Evolutionary conservation across 1,284 basidiomycete genomes (phyloP).

Genomic region (Apiotrichum akiyoshidainum): DNA sequence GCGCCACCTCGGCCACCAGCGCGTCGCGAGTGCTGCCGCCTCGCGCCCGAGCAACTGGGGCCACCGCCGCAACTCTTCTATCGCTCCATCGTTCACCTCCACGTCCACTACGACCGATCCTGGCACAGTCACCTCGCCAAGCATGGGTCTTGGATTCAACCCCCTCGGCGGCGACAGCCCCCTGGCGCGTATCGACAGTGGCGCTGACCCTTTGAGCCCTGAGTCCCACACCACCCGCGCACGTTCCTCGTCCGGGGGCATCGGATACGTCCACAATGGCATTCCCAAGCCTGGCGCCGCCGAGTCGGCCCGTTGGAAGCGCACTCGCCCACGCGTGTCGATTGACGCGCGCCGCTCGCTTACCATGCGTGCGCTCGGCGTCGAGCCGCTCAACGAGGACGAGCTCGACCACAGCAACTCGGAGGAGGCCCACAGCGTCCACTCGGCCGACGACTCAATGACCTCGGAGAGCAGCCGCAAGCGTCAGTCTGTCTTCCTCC

Average conservation of each 20-base stretch:
- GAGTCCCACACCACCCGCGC: slow-evolving; percentile 2
- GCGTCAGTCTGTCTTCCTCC: slow-evolving; percentile 38
- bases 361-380: slow-evolving; percentile 20
- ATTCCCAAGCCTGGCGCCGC: slow-evolving; percentile 29
- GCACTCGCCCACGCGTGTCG: slow-evolving; percentile 10
- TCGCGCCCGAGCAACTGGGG: slow-evolving; percentile 26
- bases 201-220: slow-evolving; percentile 3
- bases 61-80: slow-evolving; percentile 35
- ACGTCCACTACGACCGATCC: not conserved
- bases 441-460: slow-evolving; percentile 32
- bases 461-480: slow-evolving; percentile 31
- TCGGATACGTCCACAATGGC: slow-evolving; percentile 45
- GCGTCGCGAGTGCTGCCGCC: slow-evolving; percentile 15
- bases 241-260: slow-evolving; percentile 25
- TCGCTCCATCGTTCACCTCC: slow-evolving; percentile 30
- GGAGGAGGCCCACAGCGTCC: slow-evolving; percentile 18
- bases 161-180: slow-evolving; percentile 4
- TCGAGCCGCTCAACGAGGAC: slow-evolving; percentile 35
- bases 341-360: slow-evolving; percentile 9
- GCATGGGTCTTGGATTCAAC: not conserved
- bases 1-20: slow-evolving; percentile 8
- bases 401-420: slow-evolving; percentile 12
- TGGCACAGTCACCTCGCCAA: not conserved
- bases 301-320: slow-evolving; percentile 9
- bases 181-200: not conserved